Conservation (phyloP, 805 yeast species). For the Isabelozyma rhagii region DNA sequence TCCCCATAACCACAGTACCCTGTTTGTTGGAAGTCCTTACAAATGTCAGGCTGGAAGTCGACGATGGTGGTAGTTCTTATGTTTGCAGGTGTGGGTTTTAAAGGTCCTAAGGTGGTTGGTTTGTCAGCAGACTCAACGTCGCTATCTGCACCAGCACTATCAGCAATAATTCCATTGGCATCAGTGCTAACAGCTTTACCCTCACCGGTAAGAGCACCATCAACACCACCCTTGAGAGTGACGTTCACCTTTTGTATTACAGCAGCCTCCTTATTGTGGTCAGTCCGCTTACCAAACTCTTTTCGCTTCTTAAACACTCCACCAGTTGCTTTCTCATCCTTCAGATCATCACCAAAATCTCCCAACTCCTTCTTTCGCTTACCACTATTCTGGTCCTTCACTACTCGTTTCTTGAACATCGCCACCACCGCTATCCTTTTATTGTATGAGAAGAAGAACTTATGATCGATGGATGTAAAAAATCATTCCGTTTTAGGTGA, state of each 20-base stretch:
- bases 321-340: neutral
- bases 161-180: neutral
- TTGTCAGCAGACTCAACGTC: neutral
- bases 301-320: neutral
- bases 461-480: neutral
- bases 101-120: slow-evolving; percentile 3
- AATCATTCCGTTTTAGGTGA: neutral
- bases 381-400: neutral
- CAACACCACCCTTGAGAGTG: neutral
- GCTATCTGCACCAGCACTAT: neutral
- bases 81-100: slow-evolving; percentile 31
- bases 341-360: neutral
- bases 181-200: neutral
- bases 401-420: slow-evolving; percentile 1
- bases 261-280: neutral
- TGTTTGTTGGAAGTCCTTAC: slow-evolving; percentile 86
- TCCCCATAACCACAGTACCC: slow-evolving; percentile 98
- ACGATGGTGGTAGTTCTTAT: slow-evolving; percentile 65
- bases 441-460: neutral
- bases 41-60: slow-evolving; percentile 91
- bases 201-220: neutral
- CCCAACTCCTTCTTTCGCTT: neutral
- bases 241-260: neutral
- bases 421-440: neutral
- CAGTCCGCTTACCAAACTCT: neutral